A percentile compares a stretch with the other conserved stretches of the same genome.
These are phyloP conservation scores for Platismatia glauca DNA, from an alignment of 495 filamentous ascomycete genomes.

Conservation along the genomic window DNA sequence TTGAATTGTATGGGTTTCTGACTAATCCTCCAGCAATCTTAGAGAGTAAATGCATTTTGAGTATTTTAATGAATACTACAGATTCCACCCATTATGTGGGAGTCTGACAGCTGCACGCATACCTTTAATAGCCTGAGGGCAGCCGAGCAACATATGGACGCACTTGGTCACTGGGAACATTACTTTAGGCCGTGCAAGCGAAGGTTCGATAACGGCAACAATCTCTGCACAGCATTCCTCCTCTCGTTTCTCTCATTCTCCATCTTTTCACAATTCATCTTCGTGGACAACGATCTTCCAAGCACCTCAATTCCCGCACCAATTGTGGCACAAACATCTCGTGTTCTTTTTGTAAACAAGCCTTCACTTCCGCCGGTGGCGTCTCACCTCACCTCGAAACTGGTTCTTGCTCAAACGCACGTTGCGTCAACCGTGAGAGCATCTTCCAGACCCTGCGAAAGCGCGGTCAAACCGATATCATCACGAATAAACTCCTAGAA, in stretches of 20 bases:
- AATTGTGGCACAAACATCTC: conserved; percentile 29
- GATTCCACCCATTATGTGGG: background rate
- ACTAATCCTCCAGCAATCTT: too few species aligned
- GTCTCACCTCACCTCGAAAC: conserved; percentile 39
- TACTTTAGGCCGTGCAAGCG: conserved; percentile 35
- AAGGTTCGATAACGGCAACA: conserved; percentile 33
- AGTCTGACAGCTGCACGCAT: conserved; percentile 34
- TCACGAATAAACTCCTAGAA: conserved; percentile 37
- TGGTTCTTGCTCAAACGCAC: conserved; percentile 33
- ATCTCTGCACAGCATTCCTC: conserved; percentile 30
- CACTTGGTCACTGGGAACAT: conserved; percentile 27
- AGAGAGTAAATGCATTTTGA: too few species aligned
- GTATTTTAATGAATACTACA: background rate
- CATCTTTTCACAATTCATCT: background rate
- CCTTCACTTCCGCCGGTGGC: conserved; percentile 36
- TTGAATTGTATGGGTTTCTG: too few species aligned
- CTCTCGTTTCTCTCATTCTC: background rate
- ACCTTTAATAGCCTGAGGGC: conserved; percentile 25
- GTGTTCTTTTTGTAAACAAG: conserved; percentile 39
- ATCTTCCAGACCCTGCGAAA: conserved; percentile 42
- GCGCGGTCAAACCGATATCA: conserved; percentile 36
- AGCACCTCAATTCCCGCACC: conserved; percentile 39
- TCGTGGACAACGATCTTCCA: conserved; percentile 3
- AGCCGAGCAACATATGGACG: conserved; percentile 34
- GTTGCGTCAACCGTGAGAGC: conserved; percentile 31